Base-by-base conservation (phyloP, 495 filamentous ascomycete genomes). In the Jackrogersella multiformis region DNA sequence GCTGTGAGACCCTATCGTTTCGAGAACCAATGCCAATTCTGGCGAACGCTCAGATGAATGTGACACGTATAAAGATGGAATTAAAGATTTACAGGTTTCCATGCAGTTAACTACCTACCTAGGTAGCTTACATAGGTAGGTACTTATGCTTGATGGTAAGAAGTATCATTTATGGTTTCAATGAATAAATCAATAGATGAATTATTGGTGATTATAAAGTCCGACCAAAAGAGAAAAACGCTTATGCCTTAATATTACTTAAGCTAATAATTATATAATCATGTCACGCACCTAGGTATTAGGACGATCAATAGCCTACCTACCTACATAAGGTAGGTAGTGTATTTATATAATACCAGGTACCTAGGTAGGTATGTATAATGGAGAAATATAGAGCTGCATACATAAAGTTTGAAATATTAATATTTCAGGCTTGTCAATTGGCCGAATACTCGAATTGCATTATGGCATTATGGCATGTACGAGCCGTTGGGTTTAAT, bases 1-100 rank as follows among this genome's bases (percentile, higher is more conserved):
- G 55, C 59, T 59, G 42, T 55, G 26, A 32, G 36, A 61, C 58
- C 65, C 65, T 63, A 68, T 68, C 64, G 41, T 62, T 61, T 56
- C 26, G 26, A 38, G 42, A 48, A 32, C 23, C 53, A 53, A 51
- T 58, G 45, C 39, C 26, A 26, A 36, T 61, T 44, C 38, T 34
- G 39, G 41, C 24, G 16, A 52, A 49, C 34, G 26, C 35, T 55
- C 42, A 54, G 46, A 20, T 59, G 39, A 53, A 56, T 48, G 52
- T 41, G 56, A 64, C 59, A 53, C 18, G n/a, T n/a, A 42, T 42
- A 30, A 30, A 30, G 7, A 30, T 24, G 42, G 12, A n/a, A 46
- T 21, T 20, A 20, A 46, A 24, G 23, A 26, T n/a, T 15, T 10
- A 21, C 10, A 44, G 41, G 41, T 44, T 28, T 46, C 24, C 42